Conservation (phyloP, 345 rosid genomes). For the Stellera chamaejasme region DNA sequence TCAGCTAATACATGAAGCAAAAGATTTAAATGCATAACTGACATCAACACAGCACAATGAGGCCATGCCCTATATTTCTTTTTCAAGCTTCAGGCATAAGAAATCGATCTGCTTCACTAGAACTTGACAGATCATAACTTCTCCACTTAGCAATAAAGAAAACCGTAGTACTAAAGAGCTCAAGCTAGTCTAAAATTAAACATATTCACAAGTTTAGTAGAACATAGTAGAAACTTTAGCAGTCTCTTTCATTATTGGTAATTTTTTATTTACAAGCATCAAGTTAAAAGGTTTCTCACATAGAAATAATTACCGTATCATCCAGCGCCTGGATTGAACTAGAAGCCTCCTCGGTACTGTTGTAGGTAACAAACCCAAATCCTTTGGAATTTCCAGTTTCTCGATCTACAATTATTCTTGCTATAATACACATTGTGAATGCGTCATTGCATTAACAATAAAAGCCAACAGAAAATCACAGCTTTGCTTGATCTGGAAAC, state of each 20-base stretch:
- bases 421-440: constrained; percentile 26
- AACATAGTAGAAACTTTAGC: too few relatives aligned
- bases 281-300: not conserved
- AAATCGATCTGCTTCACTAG: too few relatives aligned
- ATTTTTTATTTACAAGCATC: not conserved
- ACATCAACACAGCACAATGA: too few relatives aligned
- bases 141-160: too few relatives aligned
- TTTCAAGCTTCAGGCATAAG: too few relatives aligned
- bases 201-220: too few relatives aligned
- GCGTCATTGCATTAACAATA: constrained; percentile 6
- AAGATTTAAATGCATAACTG: too few relatives aligned
- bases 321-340: constrained; percentile 91
- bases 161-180: not conserved
- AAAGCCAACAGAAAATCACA: not conserved
- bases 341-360: constrained; percentile 66
- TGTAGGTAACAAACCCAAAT: constrained; percentile 75
- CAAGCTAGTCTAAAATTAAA: not conserved
- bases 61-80: too few relatives aligned
- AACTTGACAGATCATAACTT: too few relatives aligned
- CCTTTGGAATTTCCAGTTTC: constrained; percentile 94
- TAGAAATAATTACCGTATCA: constrained; percentile 55
- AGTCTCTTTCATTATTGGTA: not conserved
- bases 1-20: too few relatives aligned
- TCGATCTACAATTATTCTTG: constrained; percentile 80
- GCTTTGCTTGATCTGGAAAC: too few relatives aligned